These are phyloP conservation scores for Centrapalus pauciflorus DNA, from an alignment of 129 eudicot genomes.

Conservation along the genomic window DNA sequence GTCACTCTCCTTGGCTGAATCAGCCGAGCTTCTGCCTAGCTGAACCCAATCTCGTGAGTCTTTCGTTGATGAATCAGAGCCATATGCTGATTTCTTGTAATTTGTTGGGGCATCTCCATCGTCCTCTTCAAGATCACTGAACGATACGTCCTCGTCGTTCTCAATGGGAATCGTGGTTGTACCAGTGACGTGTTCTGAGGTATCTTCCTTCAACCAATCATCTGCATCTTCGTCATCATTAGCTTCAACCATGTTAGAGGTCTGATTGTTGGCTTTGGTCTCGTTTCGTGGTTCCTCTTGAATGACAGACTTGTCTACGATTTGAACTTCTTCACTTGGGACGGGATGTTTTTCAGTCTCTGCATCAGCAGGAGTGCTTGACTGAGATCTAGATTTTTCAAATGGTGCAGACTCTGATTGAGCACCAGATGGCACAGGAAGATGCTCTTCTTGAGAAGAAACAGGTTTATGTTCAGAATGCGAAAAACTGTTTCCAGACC, in stretches of 20 bases:
- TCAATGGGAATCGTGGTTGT: slow-evolving; percentile 44
- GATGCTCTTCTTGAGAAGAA: slow-evolving; percentile 26
- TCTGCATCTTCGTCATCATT: slow-evolving; percentile 66
- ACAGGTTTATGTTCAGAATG: slow-evolving; percentile 21
- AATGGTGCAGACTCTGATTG: background rate
- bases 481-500: slow-evolving; percentile 12
- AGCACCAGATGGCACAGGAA: slow-evolving; percentile 7
- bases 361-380: slow-evolving; percentile 21
- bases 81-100: slow-evolving; percentile 28
- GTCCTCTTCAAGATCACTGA: slow-evolving; percentile 94
- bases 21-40: slow-evolving; percentile 42
- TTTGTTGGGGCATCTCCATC: slow-evolving; percentile 56
- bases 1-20: slow-evolving; percentile 18
- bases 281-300: slow-evolving; percentile 27
- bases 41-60: slow-evolving; percentile 82
- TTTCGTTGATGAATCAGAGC: slow-evolving; percentile 53
- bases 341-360: slow-evolving; percentile 44
- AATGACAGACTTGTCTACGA: slow-evolving; percentile 50
- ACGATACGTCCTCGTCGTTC: slow-evolving; percentile 82
- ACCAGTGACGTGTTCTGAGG: slow-evolving; percentile 35
- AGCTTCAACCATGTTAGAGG: slow-evolving; percentile 5
- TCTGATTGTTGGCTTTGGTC: slow-evolving; percentile 12
- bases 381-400: slow-evolving; percentile 8
- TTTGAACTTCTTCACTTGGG: slow-evolving; percentile 34
- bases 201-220: slow-evolving; percentile 84